Evolutionary conservation across 2,329 filamentous ascomycete genomes (phyloP).

Genomic region (Geoglossum cookeanum): DNA sequence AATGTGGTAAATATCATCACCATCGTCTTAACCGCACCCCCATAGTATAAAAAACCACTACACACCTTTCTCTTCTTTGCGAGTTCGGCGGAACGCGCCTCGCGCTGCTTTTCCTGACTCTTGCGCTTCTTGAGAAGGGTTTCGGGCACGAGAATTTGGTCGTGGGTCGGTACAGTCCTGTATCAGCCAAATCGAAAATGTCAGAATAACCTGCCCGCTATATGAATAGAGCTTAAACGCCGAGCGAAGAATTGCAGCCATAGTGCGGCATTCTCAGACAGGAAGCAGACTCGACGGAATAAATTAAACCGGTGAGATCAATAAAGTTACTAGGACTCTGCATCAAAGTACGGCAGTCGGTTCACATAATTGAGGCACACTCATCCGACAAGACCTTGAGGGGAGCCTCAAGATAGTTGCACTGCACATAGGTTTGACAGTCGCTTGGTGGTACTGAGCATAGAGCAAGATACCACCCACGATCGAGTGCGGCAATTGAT

Average conservation of each 20-base stretch:
- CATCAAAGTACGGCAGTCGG: neutral
- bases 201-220: constrained; percentile 67
- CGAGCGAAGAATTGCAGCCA: constrained; percentile 85
- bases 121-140: constrained; percentile 99
- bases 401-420: constrained; percentile 32
- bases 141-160: constrained; percentile 95
- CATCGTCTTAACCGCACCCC: constrained; percentile 14
- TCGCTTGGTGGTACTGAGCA: neutral
- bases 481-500: constrained; percentile 43
- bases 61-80: constrained; percentile 85
- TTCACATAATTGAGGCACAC: constrained; percentile 15
- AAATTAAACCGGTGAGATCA: constrained; percentile 59
- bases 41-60: constrained; percentile 13
- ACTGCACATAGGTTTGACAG: constrained; percentile 24
- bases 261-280: constrained; percentile 75
- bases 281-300: constrained; percentile 64
- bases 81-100: constrained; percentile 59
- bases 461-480: constrained; percentile 2
- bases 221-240: constrained; percentile 45
- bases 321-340: neutral
- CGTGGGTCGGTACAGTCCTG: constrained; percentile 81
- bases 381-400: constrained; percentile 65
- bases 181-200: constrained; percentile 18
- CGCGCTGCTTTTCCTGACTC: constrained; percentile 97
- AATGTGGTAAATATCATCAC: constrained; percentile 80